phyloP scores from a whole-genome alignment of 192 early-diverging fungal species.

The Podila epigama region DNA sequence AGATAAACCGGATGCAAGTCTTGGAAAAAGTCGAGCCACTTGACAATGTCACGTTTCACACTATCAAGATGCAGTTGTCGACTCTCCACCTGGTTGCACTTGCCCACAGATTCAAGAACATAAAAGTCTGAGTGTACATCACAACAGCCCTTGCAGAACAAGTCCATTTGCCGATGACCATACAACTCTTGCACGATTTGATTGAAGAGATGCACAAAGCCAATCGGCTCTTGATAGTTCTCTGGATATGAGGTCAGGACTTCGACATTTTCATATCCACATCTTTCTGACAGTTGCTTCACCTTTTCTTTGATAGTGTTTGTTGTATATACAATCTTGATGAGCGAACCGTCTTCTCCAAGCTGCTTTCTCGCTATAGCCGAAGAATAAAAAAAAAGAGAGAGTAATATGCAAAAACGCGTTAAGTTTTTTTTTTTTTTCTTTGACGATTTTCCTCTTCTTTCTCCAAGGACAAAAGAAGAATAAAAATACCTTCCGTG shows the following conservation, averaged over 20 bases:
- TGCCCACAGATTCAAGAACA: background rate
- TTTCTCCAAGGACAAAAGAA: background rate
- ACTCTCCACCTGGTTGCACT: background rate
- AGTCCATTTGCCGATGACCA: background rate
- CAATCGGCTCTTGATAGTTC: background rate
- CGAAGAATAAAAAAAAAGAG: background rate
- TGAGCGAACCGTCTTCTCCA: background rate
- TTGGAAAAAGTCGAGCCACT: background rate
- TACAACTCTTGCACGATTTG: background rate
- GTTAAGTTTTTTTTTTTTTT: background rate
- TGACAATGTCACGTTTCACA: background rate
- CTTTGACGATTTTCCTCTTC: background rate
- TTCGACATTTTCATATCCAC: background rate
- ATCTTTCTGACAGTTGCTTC: background rate
- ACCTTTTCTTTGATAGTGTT: background rate
- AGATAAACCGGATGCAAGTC: background rate
- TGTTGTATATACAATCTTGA: background rate
- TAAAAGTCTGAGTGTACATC: background rate
- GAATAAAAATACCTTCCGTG: too few species aligned
- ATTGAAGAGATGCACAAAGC: background rate
- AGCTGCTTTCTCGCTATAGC: background rate
- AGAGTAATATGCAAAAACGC: background rate
- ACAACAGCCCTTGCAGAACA: background rate
- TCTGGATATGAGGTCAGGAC: background rate
- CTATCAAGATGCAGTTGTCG: background rate